Evolutionary conservation across 2,329 filamentous ascomycete genomes (phyloP).

Genomic region (Talaromyces amestolkiae): DNA sequence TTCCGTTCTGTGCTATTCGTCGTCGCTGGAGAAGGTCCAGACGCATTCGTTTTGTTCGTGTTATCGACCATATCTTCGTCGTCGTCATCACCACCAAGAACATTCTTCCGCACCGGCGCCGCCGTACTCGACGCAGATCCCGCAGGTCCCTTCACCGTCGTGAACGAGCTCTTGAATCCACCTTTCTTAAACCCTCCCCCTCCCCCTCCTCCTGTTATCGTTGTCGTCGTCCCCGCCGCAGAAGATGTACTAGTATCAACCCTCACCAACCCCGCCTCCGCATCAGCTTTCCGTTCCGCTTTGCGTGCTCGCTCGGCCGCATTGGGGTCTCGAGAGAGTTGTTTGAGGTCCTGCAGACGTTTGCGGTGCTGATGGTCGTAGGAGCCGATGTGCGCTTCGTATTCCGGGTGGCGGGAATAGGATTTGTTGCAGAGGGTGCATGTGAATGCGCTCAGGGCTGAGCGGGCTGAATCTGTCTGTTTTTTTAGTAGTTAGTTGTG

Average conservation of each 20-base stretch:
- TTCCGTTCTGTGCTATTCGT: not conserved
- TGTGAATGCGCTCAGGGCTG: conserved; percentile 77
- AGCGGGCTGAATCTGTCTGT: conserved; percentile 64
- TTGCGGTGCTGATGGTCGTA: conserved; percentile 97
- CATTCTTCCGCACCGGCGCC: conserved; percentile 38
- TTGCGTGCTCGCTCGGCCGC: conserved; percentile 43
- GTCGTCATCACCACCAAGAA: conserved; percentile 42
- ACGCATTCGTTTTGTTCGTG: not conserved
- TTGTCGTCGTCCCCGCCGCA: not conserved
- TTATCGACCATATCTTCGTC: conserved; percentile 26
- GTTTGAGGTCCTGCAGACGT: conserved; percentile 49
- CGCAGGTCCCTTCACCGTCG: conserved; percentile 47
- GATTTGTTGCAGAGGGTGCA: conserved; percentile 88
- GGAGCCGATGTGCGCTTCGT: conserved; percentile 87
- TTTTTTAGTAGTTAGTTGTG: no score
- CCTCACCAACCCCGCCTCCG: conserved; percentile 40
- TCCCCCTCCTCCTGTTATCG: conserved; percentile 29
- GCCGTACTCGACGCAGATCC: conserved; percentile 25
- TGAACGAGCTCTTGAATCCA: conserved; percentile 76
- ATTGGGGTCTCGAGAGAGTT: conserved; percentile 44
- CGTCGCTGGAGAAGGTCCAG: not conserved
- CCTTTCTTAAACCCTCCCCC: conserved; percentile 67
- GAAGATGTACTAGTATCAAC: conserved; percentile 25
- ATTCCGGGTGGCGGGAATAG: conserved; percentile 92
- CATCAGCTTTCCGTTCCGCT: conserved; percentile 44